A percentile compares a stretch with the other conserved stretches of the same genome.
phyloP scores from a whole-genome alignment of 306 rosid species.

The Leucaena leucocephala region DNA sequence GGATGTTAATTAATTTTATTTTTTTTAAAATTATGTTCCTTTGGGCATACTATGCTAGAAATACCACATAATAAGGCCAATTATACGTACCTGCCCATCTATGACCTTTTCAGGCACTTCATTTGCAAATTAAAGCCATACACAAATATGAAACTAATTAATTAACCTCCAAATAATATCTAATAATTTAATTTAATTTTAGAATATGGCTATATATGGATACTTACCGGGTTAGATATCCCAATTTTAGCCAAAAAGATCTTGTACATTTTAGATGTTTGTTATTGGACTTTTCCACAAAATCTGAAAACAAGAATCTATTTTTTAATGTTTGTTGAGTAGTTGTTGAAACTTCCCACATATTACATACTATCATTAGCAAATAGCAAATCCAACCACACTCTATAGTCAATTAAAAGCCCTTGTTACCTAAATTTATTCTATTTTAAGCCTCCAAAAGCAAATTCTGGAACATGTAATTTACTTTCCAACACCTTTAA shows the following conservation, averaged over 20 bases:
- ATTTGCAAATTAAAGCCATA: neutral
- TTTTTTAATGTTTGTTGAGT: neutral
- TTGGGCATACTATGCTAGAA: neutral
- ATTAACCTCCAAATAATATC: neutral
- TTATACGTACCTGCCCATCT: neutral
- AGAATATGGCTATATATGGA: neutral
- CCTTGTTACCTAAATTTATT: neutral
- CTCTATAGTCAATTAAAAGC: neutral
- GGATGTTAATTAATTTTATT: neutral
- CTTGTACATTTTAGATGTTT: neutral
- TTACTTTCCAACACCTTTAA: neutral
- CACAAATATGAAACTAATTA: neutral
- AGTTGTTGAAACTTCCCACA: neutral
- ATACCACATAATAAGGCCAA: too few relatives aligned
- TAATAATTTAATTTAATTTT: neutral
- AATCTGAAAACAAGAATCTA: neutral
- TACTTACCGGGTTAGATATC: neutral
- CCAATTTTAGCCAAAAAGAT: neutral
- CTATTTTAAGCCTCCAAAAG: slow-evolving; percentile 1
- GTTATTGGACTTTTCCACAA: neutral
- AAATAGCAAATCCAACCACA: neutral
- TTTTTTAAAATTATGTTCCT: neutral
- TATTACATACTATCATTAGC: neutral
- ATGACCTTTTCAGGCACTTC: neutral
- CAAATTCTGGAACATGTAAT: neutral